Base-by-base conservation (phyloP, 2,329 filamentous ascomycete genomes). In the Fusarium subtropicale region DNA sequence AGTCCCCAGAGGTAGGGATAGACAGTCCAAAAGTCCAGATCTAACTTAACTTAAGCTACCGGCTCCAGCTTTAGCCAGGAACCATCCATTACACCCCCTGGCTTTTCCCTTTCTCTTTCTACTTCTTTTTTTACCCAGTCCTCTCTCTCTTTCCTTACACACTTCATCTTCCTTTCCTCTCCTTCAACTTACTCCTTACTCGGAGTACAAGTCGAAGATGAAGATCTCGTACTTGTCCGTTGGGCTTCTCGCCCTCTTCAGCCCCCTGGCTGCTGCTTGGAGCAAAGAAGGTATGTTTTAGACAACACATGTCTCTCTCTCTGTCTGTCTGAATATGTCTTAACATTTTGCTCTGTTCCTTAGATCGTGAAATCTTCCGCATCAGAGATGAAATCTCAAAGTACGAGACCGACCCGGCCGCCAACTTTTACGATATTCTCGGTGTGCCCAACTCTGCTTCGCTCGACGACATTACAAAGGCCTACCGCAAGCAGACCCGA, bases 281-380 rank as follows among this genome's bases (percentile, higher is more conserved):
- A 89, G 88, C 60, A 96, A 96, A 81, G 93, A 97, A 86, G 92
- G 92, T 92, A 81, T 73, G 84, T 79, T 31, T 50, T 20, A 33
- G 36, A 39, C 36, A 13, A 28, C 24, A 38, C 45, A 16, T 10
- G 18, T 18, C 16, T 20, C 16, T 45, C 16, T 34, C n/a, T n/a
- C 33, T 24, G 12, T 34, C 10, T 13, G 12, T 45, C 56, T 51
- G 10, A 41, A 13, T 44, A 55, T 44, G 36, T 42, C 47, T 53
- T 63, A 45, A 72, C 67, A 26, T 41, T 48, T 33, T 60, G 15
- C n/a, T 34, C 53, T 20, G 7, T 12, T 33, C 44, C 47, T 30
- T 76, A 97, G 96, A 99, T 82, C 93, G 97, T 78, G 96, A 99
- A 82, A 98, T 99, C 83, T 99, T 99, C 84, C 92, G 94, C 74